Percentiles rank a stretch among this genome's conserved stretches.
Evolutionary conservation across 2,329 filamentous ascomycete species (phyloP).

Genomic region (Anthostomella pinea): DNA sequence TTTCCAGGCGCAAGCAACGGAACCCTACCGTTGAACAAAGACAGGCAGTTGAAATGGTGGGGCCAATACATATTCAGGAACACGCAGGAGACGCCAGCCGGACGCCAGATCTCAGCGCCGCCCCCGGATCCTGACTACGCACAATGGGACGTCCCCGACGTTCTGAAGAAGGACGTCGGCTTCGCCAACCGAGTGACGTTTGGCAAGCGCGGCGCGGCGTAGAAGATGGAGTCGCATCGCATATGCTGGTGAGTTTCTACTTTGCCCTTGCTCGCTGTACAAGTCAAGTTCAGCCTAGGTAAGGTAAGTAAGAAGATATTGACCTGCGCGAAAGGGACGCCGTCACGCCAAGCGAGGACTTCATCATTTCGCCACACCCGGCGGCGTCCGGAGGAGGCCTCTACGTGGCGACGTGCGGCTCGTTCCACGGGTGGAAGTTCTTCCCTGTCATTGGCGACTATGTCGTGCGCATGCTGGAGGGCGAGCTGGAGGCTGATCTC

Average conservation of each 20-base stretch:
- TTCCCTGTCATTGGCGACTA: conserved; percentile 64
- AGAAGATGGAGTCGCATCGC: conserved; percentile 60
- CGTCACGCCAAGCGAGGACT: conserved; percentile 59
- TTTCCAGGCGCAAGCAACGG: conserved; percentile 53
- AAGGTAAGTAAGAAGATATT: too few relatives aligned
- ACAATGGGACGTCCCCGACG: conserved; percentile 58
- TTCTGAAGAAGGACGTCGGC: conserved; percentile 57
- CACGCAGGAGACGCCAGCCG: conserved; percentile 49
- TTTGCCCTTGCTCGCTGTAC: too few relatives aligned
- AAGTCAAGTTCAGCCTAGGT: too few relatives aligned
- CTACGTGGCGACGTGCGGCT: conserved; percentile 62
- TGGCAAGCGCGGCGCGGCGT: conserved; percentile 51
- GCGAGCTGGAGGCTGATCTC: conserved; percentile 41
- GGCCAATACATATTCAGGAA: conserved; percentile 59
- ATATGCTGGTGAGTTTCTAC: conserved; percentile 62
- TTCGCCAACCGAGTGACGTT: conserved; percentile 57
- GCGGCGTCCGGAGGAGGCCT: conserved; percentile 50
- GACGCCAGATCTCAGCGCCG: conserved; percentile 54
- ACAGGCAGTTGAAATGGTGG: conserved; percentile 58
- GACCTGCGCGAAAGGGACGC: conserved; percentile 65
- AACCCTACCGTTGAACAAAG: conserved; percentile 52
- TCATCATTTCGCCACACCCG: conserved; percentile 58
- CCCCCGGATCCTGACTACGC: conserved; percentile 55
- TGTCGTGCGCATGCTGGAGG: conserved; percentile 54
- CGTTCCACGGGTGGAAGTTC: conserved; percentile 68